phyloP scores from a whole-genome alignment of 2,329 filamentous ascomycete genomes.

The Alternaria sp. region DNA sequence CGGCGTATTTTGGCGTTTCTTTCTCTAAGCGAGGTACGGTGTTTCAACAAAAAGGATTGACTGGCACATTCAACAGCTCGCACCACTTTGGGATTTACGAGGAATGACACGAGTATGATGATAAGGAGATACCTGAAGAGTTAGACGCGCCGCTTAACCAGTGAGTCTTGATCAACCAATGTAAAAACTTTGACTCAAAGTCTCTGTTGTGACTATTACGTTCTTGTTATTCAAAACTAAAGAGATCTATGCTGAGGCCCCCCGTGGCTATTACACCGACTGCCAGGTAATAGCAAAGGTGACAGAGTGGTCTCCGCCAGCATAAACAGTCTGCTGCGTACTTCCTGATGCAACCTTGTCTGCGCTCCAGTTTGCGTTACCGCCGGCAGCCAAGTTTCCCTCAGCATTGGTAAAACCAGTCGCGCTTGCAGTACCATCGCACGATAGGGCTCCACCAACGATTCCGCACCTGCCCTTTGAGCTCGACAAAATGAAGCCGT shows the following conservation, averaged over 20 bases:
- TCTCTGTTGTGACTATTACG: background rate
- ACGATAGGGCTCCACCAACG: slow-evolving; percentile 62
- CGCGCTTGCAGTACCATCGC: slow-evolving; percentile 59
- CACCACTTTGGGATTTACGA: slow-evolving; percentile 13
- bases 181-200: slow-evolving; percentile 1
- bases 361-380: slow-evolving; percentile 55
- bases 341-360: slow-evolving; percentile 54
- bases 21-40: slow-evolving; percentile 5
- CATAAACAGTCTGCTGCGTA: slow-evolving; percentile 57
- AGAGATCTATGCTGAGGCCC: background rate
- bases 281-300: slow-evolving; percentile 53
- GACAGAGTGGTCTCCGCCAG: slow-evolving; percentile 44
- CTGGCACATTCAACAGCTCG: slow-evolving; percentile 41
- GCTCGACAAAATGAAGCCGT: slow-evolving; percentile 45
- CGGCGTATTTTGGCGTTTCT: slow-evolving; percentile 32
- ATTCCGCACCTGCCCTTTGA: slow-evolving; percentile 62
- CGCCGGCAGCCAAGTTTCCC: slow-evolving; percentile 51
- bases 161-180: background rate
- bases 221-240: background rate
- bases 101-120: slow-evolving; percentile 15
- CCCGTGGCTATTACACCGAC: slow-evolving; percentile 11
- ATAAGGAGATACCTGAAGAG: slow-evolving; percentile 3
- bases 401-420: slow-evolving; percentile 54
- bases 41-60: slow-evolving; percentile 41
- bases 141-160: slow-evolving; percentile 6